These are phyloP conservation scores for Phanerochaete carnosa DNA, from an alignment of 768 basidiomycete species.

Conservation along the genomic window DNA sequence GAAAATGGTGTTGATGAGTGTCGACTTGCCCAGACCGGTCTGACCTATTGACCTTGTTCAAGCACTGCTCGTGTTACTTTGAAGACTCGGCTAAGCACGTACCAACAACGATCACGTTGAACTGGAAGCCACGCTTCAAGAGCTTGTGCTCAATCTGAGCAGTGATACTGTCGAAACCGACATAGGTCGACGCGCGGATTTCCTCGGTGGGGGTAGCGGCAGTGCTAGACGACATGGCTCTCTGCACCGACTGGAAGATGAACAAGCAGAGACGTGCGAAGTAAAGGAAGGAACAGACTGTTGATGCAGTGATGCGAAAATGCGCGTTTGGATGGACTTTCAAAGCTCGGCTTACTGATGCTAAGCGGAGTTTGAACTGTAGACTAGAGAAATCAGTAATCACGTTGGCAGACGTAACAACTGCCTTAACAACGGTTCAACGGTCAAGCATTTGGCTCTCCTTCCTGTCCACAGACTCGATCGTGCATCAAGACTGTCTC, in stretches of 20 bases:
- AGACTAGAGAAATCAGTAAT: neutral
- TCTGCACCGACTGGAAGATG: neutral
- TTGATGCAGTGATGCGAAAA: neutral
- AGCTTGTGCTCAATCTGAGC: constrained; percentile 99
- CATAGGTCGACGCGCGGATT: constrained; percentile 89
- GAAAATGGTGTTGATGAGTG: constrained; percentile 98
- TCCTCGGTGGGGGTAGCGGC: constrained; percentile 48
- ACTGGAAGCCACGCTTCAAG: constrained; percentile 98
- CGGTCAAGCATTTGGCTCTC: neutral
- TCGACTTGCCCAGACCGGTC: constrained; percentile 98
- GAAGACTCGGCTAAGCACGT: constrained; percentile 29
- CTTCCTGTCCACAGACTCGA: neutral
- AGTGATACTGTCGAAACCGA: constrained; percentile 98
- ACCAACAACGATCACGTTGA: constrained; percentile 98
- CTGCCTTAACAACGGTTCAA: neutral
- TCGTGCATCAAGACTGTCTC: too few species aligned
- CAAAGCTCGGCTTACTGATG: neutral
- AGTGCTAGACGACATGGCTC: neutral
- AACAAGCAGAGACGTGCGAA: neutral
- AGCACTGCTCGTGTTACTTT: neutral
- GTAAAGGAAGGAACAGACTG: neutral
- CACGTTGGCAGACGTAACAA: neutral
- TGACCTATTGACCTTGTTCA: constrained; percentile 57
- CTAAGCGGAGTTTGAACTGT: neutral
- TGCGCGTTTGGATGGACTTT: neutral